Evolutionary conservation across 208 protist species (phyloP), one percentile per base, ranked within the genome.

Genomic region (Crithidia acanthocephali): DNA sequence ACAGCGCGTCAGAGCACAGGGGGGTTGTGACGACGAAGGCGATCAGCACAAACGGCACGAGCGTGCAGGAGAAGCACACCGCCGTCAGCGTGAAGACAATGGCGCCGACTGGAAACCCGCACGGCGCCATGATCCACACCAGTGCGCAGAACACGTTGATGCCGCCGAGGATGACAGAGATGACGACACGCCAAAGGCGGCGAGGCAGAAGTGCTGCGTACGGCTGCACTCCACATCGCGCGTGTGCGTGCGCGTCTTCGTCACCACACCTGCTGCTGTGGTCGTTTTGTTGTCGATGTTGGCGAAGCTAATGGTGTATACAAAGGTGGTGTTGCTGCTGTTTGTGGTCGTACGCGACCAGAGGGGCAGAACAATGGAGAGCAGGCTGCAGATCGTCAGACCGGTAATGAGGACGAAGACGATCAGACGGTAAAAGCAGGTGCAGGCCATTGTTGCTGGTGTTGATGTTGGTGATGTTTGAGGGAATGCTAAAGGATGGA

Each of bases 71-170:
- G 20, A 53, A 40, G 32, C 15, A 15, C 11, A 56, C 15, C 6
- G 30, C 18, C 18, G 27, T 56, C 11, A 66, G 44, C 7, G 18
- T 3, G 28, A 65, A 27, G 5, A 65, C 59, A 25, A 25, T 18
- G 44, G 40, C 23, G 42, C 59, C 59, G 27, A 65, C 10, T 2
- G 44, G 59, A 27, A 50, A 65, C 0, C 44, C 59, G 61, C 61
- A 66, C 20, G 61, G 47, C 2, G 47, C 44, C 61, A 66, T 56
- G n/a, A 56, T 28, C 61, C 61, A 66, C 32, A 66, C 47, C 6
- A 66, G 47, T 4, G 47, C 2, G 30, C 11, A 44, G n/a, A 66
- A 44, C 0, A 56, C 47, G 47, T 53, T 56, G 4, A 53, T 3
- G 9, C 47, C 28, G 8, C 61, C 27, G 2, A 56, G 9, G 25